Evolutionary conservation across 1,284 basidiomycete species (phyloP), one percentile per base, ranked within the genome.

Genomic region (Mycena citricolor): DNA sequence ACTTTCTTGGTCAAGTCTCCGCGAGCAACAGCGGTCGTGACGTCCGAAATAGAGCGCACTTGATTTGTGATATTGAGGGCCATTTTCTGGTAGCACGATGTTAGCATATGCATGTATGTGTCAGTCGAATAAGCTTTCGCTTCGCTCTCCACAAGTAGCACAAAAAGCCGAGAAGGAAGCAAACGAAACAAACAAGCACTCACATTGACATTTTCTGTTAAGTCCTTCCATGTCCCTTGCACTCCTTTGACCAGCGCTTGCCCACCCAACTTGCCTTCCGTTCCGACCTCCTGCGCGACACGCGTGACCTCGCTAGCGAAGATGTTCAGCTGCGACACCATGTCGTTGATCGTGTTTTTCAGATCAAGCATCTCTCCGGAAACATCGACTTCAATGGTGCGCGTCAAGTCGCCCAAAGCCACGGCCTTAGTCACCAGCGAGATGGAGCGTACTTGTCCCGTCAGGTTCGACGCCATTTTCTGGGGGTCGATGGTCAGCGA

Each of bases 361-460:
- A 98, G 71, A 55, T 97, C 94, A 7, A 97, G 74, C 77, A 99
- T 97, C 71, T 98, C 95, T 49, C 95, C 94, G 19, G 87, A 80
- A 37, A 95, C 94, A 60, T 97, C 94, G 52, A 97, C 94, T 52
- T 92, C 86, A 65, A 98, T 92, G 32, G 86, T 85, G 65, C 93
- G 89, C 54, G 76, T 81, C 39, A 98, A 71, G 60, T 98, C 92
- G 42, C 97, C 97, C 50, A 86, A 76, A 1, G 97, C 95, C 54
- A 99, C 95, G 32, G 92, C 91, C 63, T 95, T 98, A 22, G 97
- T 99, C 34, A 99, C 95, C 60, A 91, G 84, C 1, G 95, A 95
- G 51, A 99, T 98, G 46, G 92, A 94, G 56, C 94, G 86, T 54
- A 98, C 95, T 79, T 99, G 95, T 58, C 94, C 88, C 1, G 95